Percentiles rank a stretch among this genome's conserved stretches.
Evolutionary conservation across 2,329 filamentous ascomycete species (phyloP).

Genomic region (Helotiales sp.): DNA sequence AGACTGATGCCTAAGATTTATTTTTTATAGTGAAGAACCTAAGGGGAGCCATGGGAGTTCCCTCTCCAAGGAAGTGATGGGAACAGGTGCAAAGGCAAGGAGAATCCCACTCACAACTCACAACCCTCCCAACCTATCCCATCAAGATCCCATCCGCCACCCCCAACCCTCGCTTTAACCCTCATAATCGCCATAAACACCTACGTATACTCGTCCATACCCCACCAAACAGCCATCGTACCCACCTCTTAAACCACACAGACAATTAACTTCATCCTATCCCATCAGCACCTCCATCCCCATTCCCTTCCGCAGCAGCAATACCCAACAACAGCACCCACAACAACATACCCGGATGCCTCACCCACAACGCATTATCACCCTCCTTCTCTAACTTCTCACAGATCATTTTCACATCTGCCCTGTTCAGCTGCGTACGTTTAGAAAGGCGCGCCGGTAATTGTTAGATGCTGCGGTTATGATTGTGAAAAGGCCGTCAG

Average conservation of each 20-base stretch:
- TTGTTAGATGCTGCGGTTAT: neutral
- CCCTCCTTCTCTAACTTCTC: neutral
- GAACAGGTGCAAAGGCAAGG: too few relatives aligned
- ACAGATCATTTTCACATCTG: neutral
- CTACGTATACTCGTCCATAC: neutral
- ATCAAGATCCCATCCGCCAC: neutral
- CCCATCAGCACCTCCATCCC: neutral
- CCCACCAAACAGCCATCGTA: constrained; percentile 9
- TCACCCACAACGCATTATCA: constrained; percentile 1
- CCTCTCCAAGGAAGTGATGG: too few relatives aligned
- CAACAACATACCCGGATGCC: constrained; percentile 6
- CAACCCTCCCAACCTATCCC: too few relatives aligned
- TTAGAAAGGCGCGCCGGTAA: neutral
- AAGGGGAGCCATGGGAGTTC: too few relatives aligned
- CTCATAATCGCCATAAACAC: constrained; percentile 5
- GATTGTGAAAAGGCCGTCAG: neutral
- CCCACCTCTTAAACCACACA: neutral
- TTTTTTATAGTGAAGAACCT: too few relatives aligned
- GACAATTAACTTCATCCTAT: too few relatives aligned
- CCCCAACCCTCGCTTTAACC: constrained; percentile 3
- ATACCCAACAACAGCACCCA: constrained; percentile 8
- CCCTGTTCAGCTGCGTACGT: neutral
- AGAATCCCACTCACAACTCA: too few relatives aligned
- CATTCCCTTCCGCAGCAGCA: neutral
- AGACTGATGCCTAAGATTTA: too few relatives aligned